Evolutionary conservation across 176 grass and related monocot genomes (phyloP).

Genomic region (Oryza nivara): DNA sequence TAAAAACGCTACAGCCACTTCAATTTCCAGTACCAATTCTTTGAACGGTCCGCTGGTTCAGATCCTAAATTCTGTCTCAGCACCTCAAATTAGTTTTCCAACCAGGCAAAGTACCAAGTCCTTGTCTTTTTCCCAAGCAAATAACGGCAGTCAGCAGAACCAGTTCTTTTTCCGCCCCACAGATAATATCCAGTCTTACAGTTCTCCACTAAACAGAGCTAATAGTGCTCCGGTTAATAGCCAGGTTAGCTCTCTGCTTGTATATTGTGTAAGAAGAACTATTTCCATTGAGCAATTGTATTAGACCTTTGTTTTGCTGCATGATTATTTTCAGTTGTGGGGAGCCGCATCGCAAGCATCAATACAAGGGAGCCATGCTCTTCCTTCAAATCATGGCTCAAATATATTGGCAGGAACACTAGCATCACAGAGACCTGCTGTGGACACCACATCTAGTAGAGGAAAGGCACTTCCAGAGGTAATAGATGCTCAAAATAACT

Average conservation of each 20-base stretch:
- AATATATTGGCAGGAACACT: conserved; percentile 25
- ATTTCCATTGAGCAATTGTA: conserved; percentile 14
- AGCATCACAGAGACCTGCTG: conserved; percentile 26
- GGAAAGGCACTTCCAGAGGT: conserved; percentile 64
- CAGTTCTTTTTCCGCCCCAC: conserved; percentile 35
- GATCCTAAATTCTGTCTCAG: conserved; percentile 26
- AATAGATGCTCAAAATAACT: conserved; percentile 32
- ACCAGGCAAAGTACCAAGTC: not conserved
- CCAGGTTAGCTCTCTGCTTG: conserved; percentile 41
- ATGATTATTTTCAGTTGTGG: conserved; percentile 42
- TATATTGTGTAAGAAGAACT: not conserved
- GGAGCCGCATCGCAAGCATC: conserved; percentile 25
- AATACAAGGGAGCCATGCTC: conserved; percentile 5
- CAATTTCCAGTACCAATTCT: conserved; percentile 39
- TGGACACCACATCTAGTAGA: conserved; percentile 23
- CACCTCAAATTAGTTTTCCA: conserved; percentile 29
- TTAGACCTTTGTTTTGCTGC: not conserved
- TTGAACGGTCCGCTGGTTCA: conserved; percentile 38
- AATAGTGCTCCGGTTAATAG: conserved; percentile 35
- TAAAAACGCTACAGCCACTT: conserved; percentile 28
- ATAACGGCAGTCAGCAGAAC: conserved; percentile 40
- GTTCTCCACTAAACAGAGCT: conserved; percentile 40
- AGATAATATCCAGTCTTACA: conserved; percentile 31
- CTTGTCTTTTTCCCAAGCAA: conserved; percentile 19
- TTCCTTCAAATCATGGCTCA: conserved; percentile 37